Percentiles rank a stretch among this genome's conserved stretches.
phyloP scores from a whole-genome alignment of 805 yeast species.

The Candida krabiensis region DNA sequence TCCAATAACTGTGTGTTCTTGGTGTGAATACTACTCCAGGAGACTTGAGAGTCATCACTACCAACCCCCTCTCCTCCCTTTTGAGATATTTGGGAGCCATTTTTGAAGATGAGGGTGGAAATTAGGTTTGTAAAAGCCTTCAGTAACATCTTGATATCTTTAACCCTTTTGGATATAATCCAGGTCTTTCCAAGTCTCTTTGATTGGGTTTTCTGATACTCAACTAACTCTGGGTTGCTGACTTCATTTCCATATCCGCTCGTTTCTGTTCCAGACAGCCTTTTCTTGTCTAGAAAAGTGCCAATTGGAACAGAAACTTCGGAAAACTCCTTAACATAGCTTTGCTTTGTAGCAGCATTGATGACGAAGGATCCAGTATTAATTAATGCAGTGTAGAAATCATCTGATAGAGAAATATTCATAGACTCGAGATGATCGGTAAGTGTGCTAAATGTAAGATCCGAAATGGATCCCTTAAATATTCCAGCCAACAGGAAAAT shows the following conservation, averaged over 20 bases:
- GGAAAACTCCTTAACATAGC: conserved; percentile 61
- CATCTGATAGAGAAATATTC: conserved; percentile 51
- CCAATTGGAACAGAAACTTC: conserved; percentile 45
- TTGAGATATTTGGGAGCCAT: conserved; percentile 15
- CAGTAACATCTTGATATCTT: conserved; percentile 7
- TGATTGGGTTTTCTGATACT: conserved; percentile 11
- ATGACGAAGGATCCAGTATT: conserved; percentile 63
- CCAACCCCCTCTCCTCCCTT: conserved; percentile 5
- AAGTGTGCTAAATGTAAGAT: conserved; percentile 34
- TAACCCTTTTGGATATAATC: conserved; percentile 18
- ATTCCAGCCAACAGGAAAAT: conserved; percentile 61
- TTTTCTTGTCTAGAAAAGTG: conserved; percentile 54
- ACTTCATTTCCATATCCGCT: conserved; percentile 29
- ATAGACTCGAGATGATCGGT: conserved; percentile 35
- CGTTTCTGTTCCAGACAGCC: background rate
- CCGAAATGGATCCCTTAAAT: conserved; percentile 42
- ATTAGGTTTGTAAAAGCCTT: conserved; percentile 6
- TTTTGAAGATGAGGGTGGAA: conserved; percentile 10
- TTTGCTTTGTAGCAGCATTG: conserved; percentile 65
- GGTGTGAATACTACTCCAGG: conserved; percentile 5
- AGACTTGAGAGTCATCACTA: conserved; percentile 4
- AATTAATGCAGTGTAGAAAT: conserved; percentile 62
- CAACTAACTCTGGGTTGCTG: conserved; percentile 26
- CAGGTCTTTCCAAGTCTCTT: conserved; percentile 14
- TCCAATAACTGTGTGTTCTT: conserved; percentile 2